Base-by-base conservation (phyloP, 371 early-diverging fungal species). In the Capniomyces stellatus region DNA sequence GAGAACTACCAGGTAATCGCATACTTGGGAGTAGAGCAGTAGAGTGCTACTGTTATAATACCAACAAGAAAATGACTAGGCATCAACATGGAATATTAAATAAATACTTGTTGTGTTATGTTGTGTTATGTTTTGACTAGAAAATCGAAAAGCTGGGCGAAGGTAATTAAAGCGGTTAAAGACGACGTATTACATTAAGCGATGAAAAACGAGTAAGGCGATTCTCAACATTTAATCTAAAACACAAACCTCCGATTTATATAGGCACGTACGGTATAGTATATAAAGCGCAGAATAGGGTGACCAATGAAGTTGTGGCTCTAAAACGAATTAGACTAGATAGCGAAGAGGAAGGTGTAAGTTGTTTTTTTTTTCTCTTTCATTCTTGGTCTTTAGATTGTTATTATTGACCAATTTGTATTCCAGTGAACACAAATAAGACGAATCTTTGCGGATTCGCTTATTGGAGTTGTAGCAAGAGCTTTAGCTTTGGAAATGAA, bases 271-370 rank as follows among this genome's bases (percentile, higher is more conserved):
- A 92, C 57, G 98, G 98, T 51, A 85, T 94, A 48, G 98, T 97
- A 0, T 97, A 93, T 73, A 95, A 95, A 67, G 95, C 96, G 18
- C 88, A 85, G 64, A 89, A 94, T 67, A 73, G 85, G 57, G 86
- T 83, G 40, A 89, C 92, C 10, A 83, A 82, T 58, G 87, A 85
- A 64, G 83, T 98, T 2, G 97, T 98, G 6, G 99, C 99, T 0
- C 71, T 99, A 51, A 99, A 99, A 71, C 85, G 95, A 52, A 88
- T 98, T 52, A 82, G 96, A 22, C 75, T 97, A 56, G 96, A 95
- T 56, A 86, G 89, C 58, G 98, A 98, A 69, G 85, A 87, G 64
- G 96, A 97, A 70, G 92, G 88, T 46, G 83, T 48, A 48, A 21
- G 19, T 8, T 44, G 6, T 44, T n/a, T 44, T 19, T 44, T 8